Evolutionary conservation across 352 stramenopile genomes (phyloP).

Genomic region (Thraustochytrium sp.): DNA sequence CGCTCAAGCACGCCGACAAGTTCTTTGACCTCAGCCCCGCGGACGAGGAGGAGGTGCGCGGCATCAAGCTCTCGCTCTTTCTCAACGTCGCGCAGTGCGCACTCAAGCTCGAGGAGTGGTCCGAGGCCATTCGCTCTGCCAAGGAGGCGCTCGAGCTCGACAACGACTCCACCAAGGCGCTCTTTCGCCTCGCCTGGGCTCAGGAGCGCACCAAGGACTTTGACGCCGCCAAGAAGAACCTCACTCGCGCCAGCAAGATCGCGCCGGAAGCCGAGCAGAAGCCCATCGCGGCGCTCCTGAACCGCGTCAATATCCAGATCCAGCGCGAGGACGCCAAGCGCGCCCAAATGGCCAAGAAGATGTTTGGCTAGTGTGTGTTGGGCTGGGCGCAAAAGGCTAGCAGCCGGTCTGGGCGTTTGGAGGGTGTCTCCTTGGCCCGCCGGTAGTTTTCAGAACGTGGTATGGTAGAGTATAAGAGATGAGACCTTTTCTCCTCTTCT

Average conservation of each 20-base stretch:
- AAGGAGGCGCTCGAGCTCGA: slow-evolving; percentile 71
- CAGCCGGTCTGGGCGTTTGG: too few relatives aligned
- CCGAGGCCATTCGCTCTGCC: slow-evolving; percentile 71
- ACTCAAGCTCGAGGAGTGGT: slow-evolving; percentile 81
- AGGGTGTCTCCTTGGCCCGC: too few relatives aligned
- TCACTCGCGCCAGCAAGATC: slow-evolving; percentile 43
- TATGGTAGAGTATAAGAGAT: too few relatives aligned
- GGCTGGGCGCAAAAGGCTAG: too few relatives aligned
- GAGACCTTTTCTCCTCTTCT: too few relatives aligned
- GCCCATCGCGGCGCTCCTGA: slow-evolving; percentile 63
- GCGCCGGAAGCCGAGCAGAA: slow-evolving; percentile 59
- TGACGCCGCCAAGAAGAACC: slow-evolving; percentile 57
- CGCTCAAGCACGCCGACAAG: slow-evolving; percentile 77
- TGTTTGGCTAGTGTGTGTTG: slow-evolving; percentile 51
- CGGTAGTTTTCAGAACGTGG: too few relatives aligned
- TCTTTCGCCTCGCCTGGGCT: slow-evolving; percentile 72
- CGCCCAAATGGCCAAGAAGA: slow-evolving; percentile 69
- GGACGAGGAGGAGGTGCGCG: slow-evolving; percentile 74
- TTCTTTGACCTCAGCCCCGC: slow-evolving; percentile 79
- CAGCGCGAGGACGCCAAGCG: slow-evolving; percentile 68
- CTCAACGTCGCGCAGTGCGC: slow-evolving; percentile 86
- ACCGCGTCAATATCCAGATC: slow-evolving; percentile 38
- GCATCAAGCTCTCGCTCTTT: slow-evolving; percentile 79
- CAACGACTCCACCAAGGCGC: slow-evolving; percentile 67
- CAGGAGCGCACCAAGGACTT: slow-evolving; percentile 78